Conservation (phyloP, 306 rosid genomes). For the Cicer arietinum region DNA sequence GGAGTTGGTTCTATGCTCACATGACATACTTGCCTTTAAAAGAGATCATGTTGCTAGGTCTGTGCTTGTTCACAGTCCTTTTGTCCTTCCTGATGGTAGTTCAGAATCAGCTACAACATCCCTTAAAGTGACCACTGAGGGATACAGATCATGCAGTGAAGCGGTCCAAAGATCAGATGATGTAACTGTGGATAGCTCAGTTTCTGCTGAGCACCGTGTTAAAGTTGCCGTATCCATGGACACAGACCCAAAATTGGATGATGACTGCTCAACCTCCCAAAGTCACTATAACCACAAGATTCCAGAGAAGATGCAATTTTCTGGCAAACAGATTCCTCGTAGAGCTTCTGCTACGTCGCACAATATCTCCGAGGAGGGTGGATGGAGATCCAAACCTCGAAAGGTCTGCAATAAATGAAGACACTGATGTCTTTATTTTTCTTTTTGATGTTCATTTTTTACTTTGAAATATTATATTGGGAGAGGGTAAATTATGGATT, state of each 20-base stretch:
- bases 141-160: constrained; percentile 81
- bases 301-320: constrained; percentile 62
- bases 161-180: constrained; percentile 95
- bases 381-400: constrained; percentile 76
- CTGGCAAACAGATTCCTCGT: constrained; percentile 94
- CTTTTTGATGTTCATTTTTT: neutral
- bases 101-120: constrained; percentile 99
- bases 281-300: constrained; percentile 58
- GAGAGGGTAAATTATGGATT: constrained; percentile 29
- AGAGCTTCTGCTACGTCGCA: constrained; percentile 57
- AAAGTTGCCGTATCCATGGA: constrained; percentile 69
- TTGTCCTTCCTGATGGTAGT: constrained; percentile 78
- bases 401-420: constrained; percentile 58
- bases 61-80: constrained; percentile 65
- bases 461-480: constrained; percentile 4
- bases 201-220: constrained; percentile 64
- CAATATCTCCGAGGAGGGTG: constrained; percentile 68
- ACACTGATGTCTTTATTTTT: constrained; percentile 3
- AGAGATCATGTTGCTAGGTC: constrained; percentile 87
- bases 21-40: constrained; percentile 79
- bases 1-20: constrained; percentile 90
- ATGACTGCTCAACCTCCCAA: constrained; percentile 83
- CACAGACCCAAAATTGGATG: constrained; percentile 78
- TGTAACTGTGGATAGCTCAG: constrained; percentile 83
- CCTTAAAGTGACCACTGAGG: constrained; percentile 82